phyloP scores from a whole-genome alignment of 768 basidiomycete genomes.

The Omphalotus guepiniiformis region DNA sequence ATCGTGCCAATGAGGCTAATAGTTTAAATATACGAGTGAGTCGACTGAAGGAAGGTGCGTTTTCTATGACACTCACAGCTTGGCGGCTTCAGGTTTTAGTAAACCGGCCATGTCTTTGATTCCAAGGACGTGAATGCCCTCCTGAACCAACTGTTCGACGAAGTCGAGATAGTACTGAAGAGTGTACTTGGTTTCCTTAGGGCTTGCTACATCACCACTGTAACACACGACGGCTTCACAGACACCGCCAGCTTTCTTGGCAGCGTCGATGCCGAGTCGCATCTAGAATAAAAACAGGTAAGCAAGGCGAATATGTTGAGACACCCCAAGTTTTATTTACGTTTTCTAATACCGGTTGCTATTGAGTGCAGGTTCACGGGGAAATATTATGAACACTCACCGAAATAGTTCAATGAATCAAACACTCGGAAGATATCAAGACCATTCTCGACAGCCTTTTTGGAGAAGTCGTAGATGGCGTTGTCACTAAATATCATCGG shows the following conservation, averaged over 20 bases:
- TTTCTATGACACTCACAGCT: constrained; percentile 52
- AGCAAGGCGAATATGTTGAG: neutral
- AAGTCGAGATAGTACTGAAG: constrained; percentile 97
- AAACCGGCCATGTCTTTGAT: constrained; percentile 99
- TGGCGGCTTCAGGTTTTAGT: constrained; percentile 92
- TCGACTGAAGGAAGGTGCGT: constrained; percentile 1
- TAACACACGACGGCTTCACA: constrained; percentile 98
- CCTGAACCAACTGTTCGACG: constrained; percentile 85
- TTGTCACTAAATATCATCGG: constrained; percentile 94
- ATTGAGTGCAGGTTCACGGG: constrained; percentile 1
- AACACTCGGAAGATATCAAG: constrained; percentile 99
- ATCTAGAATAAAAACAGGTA: constrained; percentile 47
- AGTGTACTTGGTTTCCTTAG: constrained; percentile 96
- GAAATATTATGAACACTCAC: constrained; percentile 37
- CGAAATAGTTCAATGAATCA: constrained; percentile 98
- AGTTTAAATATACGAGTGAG: constrained; percentile 9
- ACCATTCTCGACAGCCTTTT: constrained; percentile 99
- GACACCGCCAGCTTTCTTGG: constrained; percentile 99
- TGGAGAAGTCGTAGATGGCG: constrained; percentile 98
- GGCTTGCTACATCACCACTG: constrained; percentile 93
- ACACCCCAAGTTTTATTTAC: constrained; percentile 35
- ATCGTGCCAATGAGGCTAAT: constrained; percentile 87
- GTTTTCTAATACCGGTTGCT: constrained; percentile 49
- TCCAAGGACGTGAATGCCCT: constrained; percentile 95
- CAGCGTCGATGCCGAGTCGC: constrained; percentile 97